These are phyloP conservation scores for Nicotiana obtusifolia DNA, from an alignment of 257 asterid genomes.

Conservation along the genomic window DNA sequence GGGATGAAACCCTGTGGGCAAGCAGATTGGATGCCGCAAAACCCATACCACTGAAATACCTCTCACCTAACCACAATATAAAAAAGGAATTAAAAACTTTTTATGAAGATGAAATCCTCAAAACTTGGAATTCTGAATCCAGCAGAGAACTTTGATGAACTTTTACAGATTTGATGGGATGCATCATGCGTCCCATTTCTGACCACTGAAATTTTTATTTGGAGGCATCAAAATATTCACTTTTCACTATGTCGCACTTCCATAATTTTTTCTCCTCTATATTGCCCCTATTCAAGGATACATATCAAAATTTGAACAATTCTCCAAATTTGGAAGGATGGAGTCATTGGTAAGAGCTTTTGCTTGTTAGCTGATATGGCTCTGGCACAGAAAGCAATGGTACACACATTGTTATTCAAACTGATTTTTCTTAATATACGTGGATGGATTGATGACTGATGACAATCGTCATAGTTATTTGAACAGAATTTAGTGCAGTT, in stretches of 20 bases:
- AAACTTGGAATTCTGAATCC: neutral
- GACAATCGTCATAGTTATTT: slow-evolving; percentile 3
- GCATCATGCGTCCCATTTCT: neutral
- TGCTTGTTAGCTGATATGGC: neutral
- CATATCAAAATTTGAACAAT: neutral
- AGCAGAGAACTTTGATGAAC: neutral
- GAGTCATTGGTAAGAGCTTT: neutral
- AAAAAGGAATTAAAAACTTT: neutral
- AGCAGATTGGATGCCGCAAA: neutral
- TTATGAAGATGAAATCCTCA: neutral
- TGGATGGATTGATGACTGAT: neutral
- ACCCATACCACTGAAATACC: neutral
- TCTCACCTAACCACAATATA: neutral
- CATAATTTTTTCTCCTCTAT: neutral
- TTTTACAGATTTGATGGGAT: neutral
- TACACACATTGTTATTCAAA: neutral
- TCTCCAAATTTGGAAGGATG: neutral
- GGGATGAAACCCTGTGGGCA: neutral
- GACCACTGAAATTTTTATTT: neutral
- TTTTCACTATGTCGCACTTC: neutral
- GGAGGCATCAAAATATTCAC: neutral
- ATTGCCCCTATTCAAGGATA: neutral
- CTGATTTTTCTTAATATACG: neutral
- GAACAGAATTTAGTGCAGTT: neutral
- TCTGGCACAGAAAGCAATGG: neutral